Base-by-base conservation (phyloP, 2,329 filamentous ascomycete genomes). In the Colletotrichum endophyticum region DNA sequence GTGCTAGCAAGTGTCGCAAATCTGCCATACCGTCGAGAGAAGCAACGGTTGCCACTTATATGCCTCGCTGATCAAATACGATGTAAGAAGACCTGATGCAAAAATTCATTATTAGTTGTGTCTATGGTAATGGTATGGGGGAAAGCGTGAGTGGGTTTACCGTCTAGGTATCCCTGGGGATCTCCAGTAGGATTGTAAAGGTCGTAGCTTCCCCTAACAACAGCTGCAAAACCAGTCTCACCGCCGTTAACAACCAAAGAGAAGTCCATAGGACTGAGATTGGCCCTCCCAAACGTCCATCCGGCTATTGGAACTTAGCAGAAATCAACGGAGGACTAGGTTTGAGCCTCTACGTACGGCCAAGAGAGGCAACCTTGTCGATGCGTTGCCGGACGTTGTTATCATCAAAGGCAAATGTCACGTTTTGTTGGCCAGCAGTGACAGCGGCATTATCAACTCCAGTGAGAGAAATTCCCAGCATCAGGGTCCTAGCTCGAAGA, bases 41-140 rank as follows among this genome's bases (percentile, higher is more conserved):
- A 77, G 34, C 6, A 77, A 63, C 7, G 75, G 75, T 5, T 73
- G 71, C 49, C 70, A 63, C n/a, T 77, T 77, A 19, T 68, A 44
- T 32, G 72, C 75, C 39, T 75, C 56, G 57, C 22, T 66, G 16
- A 72, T 63, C 12, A 77, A 49, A 11, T 68, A 75, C 9, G 73
- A 73, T 3, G 75, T 59, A 25, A 75, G 61, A 27, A 49, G 68
- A 22, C 61, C 72, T 73, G 68, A 25, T 12, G 36, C 64, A 25
- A 57, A 15, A 3, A 0, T 27, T 57, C 11, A 56, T 22, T 4
- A 8, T 57, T n/a, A 57, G 2, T 13, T 34, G 32, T 1, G 6
- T 6, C 13, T 34, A 34, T 34, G 6, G 32, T 1, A 8, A 15
- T 34, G 2, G 32, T 3, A 34, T 3, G 13, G 3, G 32, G 32